Conservation (phyloP, 1,284 basidiomycete genomes). For the Trichosporon ovoides region DNA sequence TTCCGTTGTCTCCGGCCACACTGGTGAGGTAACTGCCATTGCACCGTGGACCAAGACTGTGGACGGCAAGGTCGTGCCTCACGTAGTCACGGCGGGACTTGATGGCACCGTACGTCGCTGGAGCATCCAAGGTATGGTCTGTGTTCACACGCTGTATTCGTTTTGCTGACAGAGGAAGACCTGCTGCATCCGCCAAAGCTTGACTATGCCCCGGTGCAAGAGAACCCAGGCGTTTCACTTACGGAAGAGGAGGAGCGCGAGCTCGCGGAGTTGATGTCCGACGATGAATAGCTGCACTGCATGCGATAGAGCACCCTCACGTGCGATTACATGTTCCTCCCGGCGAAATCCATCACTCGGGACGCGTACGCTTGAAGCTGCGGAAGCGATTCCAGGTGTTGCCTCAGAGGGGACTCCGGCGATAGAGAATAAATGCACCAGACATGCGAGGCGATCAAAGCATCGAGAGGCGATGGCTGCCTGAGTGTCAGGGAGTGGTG, state of each 20-base stretch:
- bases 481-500: slow-evolving; percentile 16
- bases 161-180: slow-evolving; percentile 26
- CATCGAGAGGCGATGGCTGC: slow-evolving; percentile 42
- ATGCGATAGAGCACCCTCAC: neutral
- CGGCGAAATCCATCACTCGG: slow-evolving; percentile 8
- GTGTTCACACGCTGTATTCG: slow-evolving; percentile 27
- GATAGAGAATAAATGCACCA: slow-evolving; percentile 35
- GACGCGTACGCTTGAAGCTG: slow-evolving; percentile 33
- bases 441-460: slow-evolving; percentile 43
- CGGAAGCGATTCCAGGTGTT: slow-evolving; percentile 18
- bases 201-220: slow-evolving; percentile 23
- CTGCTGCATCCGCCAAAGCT: slow-evolving; percentile 35
- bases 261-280: slow-evolving; percentile 69
- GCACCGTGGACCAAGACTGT: slow-evolving; percentile 62
- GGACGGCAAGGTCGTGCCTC: slow-evolving; percentile 51
- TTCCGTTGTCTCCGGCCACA: slow-evolving; percentile 68
- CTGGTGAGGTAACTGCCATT: slow-evolving; percentile 73
- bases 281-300: slow-evolving; percentile 39
- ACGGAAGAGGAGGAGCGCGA: slow-evolving; percentile 54
- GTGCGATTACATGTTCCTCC: neutral
- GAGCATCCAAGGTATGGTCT: slow-evolving; percentile 68
- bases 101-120: slow-evolving; percentile 81
- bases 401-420: slow-evolving; percentile 19
- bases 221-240: slow-evolving; percentile 25
- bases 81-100: slow-evolving; percentile 68